Conservation (phyloP, 2,329 filamentous ascomycete species). For the Trichocomaceae sp. region DNA sequence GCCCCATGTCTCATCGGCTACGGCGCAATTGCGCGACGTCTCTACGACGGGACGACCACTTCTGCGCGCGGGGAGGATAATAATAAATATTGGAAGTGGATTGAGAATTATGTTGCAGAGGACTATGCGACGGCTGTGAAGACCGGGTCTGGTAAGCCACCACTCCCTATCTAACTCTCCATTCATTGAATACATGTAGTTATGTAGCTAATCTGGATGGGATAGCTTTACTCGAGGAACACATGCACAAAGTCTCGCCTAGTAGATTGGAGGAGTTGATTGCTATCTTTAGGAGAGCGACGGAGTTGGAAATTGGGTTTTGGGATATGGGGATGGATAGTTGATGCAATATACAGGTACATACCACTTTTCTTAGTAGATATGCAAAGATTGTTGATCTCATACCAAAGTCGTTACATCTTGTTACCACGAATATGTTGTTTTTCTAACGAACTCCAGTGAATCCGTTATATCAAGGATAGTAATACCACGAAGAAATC, state of each 20-base stretch:
- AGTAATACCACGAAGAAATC: too few relatives aligned
- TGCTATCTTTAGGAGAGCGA: conserved; percentile 79
- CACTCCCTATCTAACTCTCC: not conserved
- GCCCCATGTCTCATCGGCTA: conserved; percentile 90
- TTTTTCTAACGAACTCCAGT: too few relatives aligned
- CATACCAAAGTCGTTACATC: too few relatives aligned
- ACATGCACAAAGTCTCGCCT: conserved; percentile 66
- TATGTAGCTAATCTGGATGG: conserved; percentile 3
- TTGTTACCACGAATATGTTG: too few relatives aligned
- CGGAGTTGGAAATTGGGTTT: conserved; percentile 68
- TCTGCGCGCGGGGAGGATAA: conserved; percentile 50
- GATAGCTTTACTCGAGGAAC: conserved; percentile 65
- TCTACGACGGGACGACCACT: conserved; percentile 51
- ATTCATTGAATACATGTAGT: not conserved
- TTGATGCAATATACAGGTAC: not conserved
- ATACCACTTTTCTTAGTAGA: too few relatives aligned
- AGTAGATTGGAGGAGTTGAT: conserved; percentile 73
- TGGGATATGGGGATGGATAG: conserved; percentile 60
- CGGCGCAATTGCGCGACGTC: conserved; percentile 65
- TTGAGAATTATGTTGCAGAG: conserved; percentile 76
- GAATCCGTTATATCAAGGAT: too few relatives aligned
- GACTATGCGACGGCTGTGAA: conserved; percentile 70
- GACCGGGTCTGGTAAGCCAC: conserved; percentile 56
- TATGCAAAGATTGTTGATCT: too few relatives aligned
- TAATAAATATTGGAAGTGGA: conserved; percentile 84